Base-by-base conservation (phyloP, 768 basidiomycete genomes). In the Rhodotorula toruloides region DNA sequence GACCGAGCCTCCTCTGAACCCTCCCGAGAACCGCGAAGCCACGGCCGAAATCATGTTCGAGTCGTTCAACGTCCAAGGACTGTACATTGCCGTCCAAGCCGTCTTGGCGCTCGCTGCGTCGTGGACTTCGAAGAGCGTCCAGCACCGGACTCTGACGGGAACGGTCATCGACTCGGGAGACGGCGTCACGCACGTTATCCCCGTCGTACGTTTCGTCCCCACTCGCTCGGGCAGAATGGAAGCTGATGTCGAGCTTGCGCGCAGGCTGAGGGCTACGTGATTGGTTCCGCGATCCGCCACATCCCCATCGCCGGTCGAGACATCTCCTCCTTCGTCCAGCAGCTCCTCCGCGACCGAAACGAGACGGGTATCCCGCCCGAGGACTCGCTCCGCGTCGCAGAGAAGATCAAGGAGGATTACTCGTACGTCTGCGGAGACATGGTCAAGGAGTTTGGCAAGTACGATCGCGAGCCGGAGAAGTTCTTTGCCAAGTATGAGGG, bases 31-130 rank as follows among this genome's bases (percentile, higher is more conserved):
- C 81, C 84, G 96, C 74, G 96, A 99, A 79, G 94, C 94, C 78
- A 98, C 94, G 0, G 96, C 96, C 27, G 94, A 98, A 77, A 98
- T 98, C 80, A 97, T 99, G 84, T 99, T 98, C 78, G 96, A 99
- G 80, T 94, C 91, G 0, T 99, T 99, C 86, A 98, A 98, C 79
- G 93, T 97, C 81, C 89, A 92, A 76, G 94, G 94, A 29, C 83
- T 97, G 49, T 98, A 98, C 79, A 98, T 99, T 74, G 96, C 93
- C 57, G 96, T 99, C 0, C 96, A 98, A 77, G 96, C 96, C 42
- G 96, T 99, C 10, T 86, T 99, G 16, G 96, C 96, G 0, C 88
- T 99, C 68, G 96, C 96, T 8, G 94, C 94, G 1, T 93, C 91
- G 2, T 98, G 96, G 96, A 84, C 91, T 2, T 92, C 90, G 65